Conservation (phyloP, 225 moss, liverwort and hornwort species). For the Polytrichum formosum region DNA sequence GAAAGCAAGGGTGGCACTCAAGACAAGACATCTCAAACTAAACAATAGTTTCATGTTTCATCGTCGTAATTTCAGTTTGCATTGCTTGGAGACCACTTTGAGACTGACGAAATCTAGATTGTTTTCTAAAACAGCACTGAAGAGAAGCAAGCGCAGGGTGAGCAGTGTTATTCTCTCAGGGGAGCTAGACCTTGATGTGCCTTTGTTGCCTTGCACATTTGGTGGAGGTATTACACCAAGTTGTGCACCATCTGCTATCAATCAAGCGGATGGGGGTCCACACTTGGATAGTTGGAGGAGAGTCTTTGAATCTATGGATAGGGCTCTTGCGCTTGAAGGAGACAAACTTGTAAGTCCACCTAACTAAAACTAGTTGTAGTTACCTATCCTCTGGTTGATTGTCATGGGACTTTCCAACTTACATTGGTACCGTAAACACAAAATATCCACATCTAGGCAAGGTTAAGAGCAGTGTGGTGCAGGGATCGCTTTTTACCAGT, state of each 20-base stretch:
- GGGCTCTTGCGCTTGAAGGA: slow-evolving; percentile 47
- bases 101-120: background rate
- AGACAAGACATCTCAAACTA: too few species aligned
- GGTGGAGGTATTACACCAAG: slow-evolving; percentile 13
- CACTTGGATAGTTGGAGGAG: slow-evolving; percentile 52
- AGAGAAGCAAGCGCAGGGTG: slow-evolving; percentile 49
- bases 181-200: slow-evolving; percentile 46
- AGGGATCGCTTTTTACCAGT: too few species aligned
- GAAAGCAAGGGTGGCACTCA: too few species aligned
- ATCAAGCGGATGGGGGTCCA: slow-evolving; percentile 20
- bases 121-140: slow-evolving; percentile 23
- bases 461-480: too few species aligned
- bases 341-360: slow-evolving; percentile 42
- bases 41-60: too few species aligned
- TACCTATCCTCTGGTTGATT: background rate
- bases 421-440: too few species aligned
- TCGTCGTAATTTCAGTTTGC: too few species aligned
- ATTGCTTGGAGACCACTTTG: too few species aligned
- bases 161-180: slow-evolving; percentile 41
- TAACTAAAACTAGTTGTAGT: background rate
- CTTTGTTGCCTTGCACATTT: slow-evolving; percentile 32
- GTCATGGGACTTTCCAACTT: too few species aligned
- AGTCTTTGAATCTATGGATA: slow-evolving; percentile 56
- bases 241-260: slow-evolving; percentile 7
- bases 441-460: too few species aligned